phyloP scores from a whole-genome alignment of 768 basidiomycete genomes.

The Kockovaella imperatae region DNA sequence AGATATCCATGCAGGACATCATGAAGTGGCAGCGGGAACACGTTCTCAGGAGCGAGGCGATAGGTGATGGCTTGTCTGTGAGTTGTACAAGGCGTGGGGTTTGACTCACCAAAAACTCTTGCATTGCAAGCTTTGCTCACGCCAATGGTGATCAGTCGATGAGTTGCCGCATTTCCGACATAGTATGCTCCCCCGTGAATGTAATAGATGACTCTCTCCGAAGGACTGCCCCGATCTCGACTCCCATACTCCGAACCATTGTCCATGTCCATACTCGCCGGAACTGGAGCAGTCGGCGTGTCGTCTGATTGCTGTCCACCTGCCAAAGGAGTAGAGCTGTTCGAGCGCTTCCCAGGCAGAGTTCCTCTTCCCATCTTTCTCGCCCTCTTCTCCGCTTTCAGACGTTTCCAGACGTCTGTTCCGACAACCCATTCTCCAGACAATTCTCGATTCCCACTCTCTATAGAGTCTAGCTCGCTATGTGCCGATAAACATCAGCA shows the following conservation, averaged over 20 bases:
- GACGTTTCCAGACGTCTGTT: slow-evolving; percentile 74
- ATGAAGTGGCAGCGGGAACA: slow-evolving; percentile 79
- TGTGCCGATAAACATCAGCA: background rate
- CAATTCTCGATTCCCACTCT: slow-evolving; percentile 70
- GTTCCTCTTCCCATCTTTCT: background rate
- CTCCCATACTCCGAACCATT: slow-evolving; percentile 9
- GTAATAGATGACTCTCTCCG: slow-evolving; percentile 81
- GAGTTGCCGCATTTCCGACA: slow-evolving; percentile 79
- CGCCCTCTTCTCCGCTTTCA: slow-evolving; percentile 68
- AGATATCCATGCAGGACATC: slow-evolving; percentile 84
- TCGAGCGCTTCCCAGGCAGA: background rate
- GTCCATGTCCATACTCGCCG: no score
- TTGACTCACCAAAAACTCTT: slow-evolving; percentile 66
- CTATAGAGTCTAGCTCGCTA: slow-evolving; percentile 57
- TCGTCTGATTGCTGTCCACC: no score
- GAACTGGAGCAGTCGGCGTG: no score
- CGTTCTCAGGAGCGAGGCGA: slow-evolving; percentile 88
- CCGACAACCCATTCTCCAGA: slow-evolving; percentile 97
- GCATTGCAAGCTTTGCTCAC: slow-evolving; percentile 80
- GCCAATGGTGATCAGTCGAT: slow-evolving; percentile 81
- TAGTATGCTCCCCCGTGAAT: slow-evolving; percentile 96
- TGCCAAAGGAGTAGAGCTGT: background rate
- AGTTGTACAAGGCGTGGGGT: no score
- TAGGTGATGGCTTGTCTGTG: slow-evolving; percentile 93
- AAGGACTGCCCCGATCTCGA: slow-evolving; percentile 6